Evolutionary conservation across 1,284 basidiomycete genomes (phyloP), one percentile per base, ranked within the genome.

Genomic region (Moniliophthora roreri): DNA sequence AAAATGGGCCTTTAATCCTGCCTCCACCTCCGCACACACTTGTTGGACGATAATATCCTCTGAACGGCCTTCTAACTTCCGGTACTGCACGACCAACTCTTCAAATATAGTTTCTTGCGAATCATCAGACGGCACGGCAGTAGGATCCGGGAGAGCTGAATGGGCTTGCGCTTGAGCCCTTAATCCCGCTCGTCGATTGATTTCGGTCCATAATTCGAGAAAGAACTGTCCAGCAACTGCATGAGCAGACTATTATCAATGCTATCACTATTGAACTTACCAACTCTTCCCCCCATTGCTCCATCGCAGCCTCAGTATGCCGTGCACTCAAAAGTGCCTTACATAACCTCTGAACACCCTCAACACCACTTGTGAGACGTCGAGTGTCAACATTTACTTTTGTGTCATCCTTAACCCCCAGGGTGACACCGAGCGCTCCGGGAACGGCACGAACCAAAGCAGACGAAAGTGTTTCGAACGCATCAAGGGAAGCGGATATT

Each of bases 391-490:
- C 73, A 50, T 75, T 79, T 13, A 81, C 74, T 8, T 77, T 73
- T 7, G 78, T 74, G 45, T 77, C 73, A 50, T 71, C 63, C 57
- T 65, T 75, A 3, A 76, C 72, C 13, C 71, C 69, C 4, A 75
- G 59, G 48, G 72, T 71, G 44, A 84, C 76, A 44, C 79, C 73
- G 32, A 95, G 77, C 4, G 91, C 92, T 4, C 95, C 96, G 0
- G 96, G 95, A 5, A 98, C 93, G 2, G 89, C 90, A 4, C 94
- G 87, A 26, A 95, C 82, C 60, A 99, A 86, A 0, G 88, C 84
- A 16, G 89, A 92, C 1, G 93, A 92, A 3, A 97, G 74, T 0
- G 87, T 89, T 69, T 98, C 96, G 62, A 98, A 98, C 0, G 95
- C 95, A 62, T 98, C 94, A 9, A 98, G 73, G 2, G 93, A 93